Percentiles rank a stretch among this genome's conserved stretches.
Conservation (phyloP, 192 early-diverging fungal species). For the Radiomyces spectabilis region DNA sequence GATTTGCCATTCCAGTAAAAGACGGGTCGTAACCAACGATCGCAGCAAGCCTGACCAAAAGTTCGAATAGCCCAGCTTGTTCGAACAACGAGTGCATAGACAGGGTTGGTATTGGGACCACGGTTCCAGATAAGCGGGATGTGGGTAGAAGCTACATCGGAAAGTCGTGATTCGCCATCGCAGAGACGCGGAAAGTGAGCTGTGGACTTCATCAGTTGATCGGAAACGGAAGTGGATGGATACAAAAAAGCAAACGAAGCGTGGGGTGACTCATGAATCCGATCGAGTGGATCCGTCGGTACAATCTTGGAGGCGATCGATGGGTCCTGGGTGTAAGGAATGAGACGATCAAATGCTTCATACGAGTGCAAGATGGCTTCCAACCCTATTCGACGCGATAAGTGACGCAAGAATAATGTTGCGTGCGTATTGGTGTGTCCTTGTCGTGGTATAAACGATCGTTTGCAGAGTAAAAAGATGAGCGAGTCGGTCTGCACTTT, state of each 20-base stretch:
- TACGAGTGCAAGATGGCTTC: no score
- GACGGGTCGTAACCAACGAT: slow-evolving; percentile 39
- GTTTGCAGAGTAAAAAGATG: slow-evolving; percentile 40
- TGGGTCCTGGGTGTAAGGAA: no score
- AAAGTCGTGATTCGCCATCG: slow-evolving; percentile 27
- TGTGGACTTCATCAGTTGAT: slow-evolving; percentile 26
- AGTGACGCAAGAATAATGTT: no score
- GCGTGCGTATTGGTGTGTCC: no score
- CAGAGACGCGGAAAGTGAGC: slow-evolving; percentile 34
- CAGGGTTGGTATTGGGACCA: slow-evolving; percentile 54
- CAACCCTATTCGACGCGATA: no score
- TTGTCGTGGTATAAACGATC: no score
- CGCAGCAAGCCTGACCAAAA: slow-evolving; percentile 29
- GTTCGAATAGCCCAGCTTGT: slow-evolving; percentile 37
- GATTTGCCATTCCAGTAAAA: slow-evolving; percentile 56
- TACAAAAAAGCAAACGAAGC: slow-evolving; percentile 40
- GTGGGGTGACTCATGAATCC: no score
- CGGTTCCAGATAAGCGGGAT: slow-evolving; percentile 49
- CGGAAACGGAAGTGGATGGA: slow-evolving; percentile 34
- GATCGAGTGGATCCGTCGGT: not conserved
- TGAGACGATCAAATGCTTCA: no score
- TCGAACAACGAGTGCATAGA: slow-evolving; percentile 45
- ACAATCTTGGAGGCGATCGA: no score
- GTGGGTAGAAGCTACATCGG: no score
- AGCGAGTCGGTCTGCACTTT: slow-evolving; percentile 52